Base-by-base conservation (phyloP, 345 rosid species). In the Hibiscus mutabilis region DNA sequence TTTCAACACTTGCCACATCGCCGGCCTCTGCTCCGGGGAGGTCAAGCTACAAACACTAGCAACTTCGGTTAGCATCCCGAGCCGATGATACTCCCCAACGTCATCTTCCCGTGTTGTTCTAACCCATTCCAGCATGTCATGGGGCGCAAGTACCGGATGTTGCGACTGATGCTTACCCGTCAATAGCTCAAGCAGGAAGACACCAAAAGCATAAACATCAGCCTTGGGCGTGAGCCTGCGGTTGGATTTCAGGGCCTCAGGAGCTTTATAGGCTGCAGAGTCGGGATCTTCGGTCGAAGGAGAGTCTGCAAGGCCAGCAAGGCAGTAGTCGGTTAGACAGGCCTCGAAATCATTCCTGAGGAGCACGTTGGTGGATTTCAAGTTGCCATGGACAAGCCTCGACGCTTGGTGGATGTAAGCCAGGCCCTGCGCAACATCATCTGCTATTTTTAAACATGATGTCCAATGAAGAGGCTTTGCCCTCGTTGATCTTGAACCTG, bases 381-480 rank as follows among this genome's bases (percentile, higher is more conserved):
- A 49, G 86, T 95, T 92, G 56, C 97, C 97, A 66, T 90, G 99
- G 74, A 88, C 85, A 21, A 92, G 87, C 73, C 82, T 82, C 11
- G 97, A 86, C 35, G 87, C 77, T 82, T 92, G 97, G 81, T 95
- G 99, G 70, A 92, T 87, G 83, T 89, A 88, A n/a, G 87, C 86
- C 21, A 92, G 92, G 31, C 97, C 97, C 70, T 86, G 92, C 6
- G 92, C 96, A 59, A 89, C 96, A 80, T 92, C 99, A 76, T 92
- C 99, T n/a, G 97, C 96, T 75, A 95, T 92, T 81, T 95, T 95
- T 62, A 95, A 81, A 80, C 97, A 91, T 22, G 99, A 95, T 46
- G 99, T 90, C 97, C 97, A 95, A 60, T 92, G 97, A 61, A 92
- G 89, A 44, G 97, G 97, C 79, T 88, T 95, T 29, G 96, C 92